Base-by-base conservation (phyloP, 306 rosid species). In the Ochetophila trinervis region DNA sequence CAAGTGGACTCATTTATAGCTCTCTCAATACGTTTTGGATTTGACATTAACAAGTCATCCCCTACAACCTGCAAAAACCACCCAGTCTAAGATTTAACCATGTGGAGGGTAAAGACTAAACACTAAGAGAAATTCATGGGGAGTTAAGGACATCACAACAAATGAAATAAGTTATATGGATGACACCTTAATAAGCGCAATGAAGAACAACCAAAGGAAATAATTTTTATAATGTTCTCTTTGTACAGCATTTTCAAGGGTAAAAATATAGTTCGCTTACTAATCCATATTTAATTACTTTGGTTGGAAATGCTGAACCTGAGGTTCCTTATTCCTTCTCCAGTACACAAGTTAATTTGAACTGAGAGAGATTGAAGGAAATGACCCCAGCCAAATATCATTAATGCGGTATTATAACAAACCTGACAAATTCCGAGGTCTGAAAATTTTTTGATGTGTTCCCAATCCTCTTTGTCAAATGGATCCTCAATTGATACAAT, bases 391-490 rank as follows among this genome's bases (percentile, higher is more conserved):
- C 51, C 35, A 76, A 76, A 67, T 70, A 76, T 78, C 56, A 40
- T 53, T 58, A 36, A 67, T 30, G 63, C 45, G 21, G 48, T 81
- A 67, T 72, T 52, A 37, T 57, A 62, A 68, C 66, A 63, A 63
- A 85, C 96, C 91, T 83, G 96, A 84, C 95, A 87, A 72, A 87
- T 62, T 65, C 78, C 88, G 66, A 87, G 96, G 62, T 85, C 67
- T 34, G 84, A 80, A 75, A 93, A 78, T 32, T 66, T 2, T 80
- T 89, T 93, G 68, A 84, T 55, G 75, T 78, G 94, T 76, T 93
- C 97, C 99, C 97, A 93, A 71, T 90, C 99, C 80, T 93, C 96
- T 86, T 74, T 82, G 83, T 93, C 99, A 78, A 93, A 90, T 62
- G 99, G 99, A 80, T 93, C 99, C 79, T 89, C 91, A 73, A 93